These are phyloP conservation scores for Rhizopogon sp. DNA, from an alignment of 768 basidiomycete genomes.

Conservation along the genomic window DNA sequence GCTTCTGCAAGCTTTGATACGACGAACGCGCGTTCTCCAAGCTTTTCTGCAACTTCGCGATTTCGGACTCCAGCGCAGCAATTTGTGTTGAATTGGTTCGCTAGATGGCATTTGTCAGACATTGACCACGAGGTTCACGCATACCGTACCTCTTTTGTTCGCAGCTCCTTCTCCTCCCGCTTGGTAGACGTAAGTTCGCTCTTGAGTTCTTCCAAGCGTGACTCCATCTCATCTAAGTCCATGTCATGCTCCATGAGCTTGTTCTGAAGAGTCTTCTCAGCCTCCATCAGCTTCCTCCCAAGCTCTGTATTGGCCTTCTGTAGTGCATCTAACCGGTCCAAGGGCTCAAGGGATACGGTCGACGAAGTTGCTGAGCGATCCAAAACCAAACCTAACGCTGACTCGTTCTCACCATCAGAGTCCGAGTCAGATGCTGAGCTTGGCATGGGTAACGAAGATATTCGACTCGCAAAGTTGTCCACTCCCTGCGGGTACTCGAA, in stretches of 20 bases:
- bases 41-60: conserved; percentile 66
- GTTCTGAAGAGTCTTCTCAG: conserved; percentile 61
- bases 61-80: conserved; percentile 67
- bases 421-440: conserved; percentile 38
- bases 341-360: conserved; percentile 62
- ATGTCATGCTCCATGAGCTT: conserved; percentile 73
- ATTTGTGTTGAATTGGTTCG: conserved; percentile 66
- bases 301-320: conserved; percentile 72
- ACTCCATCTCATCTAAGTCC: conserved; percentile 80
- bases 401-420: conserved; percentile 47
- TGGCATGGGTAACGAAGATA: conserved; percentile 59
- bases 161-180: conserved; percentile 89
- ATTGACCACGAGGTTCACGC: conserved; percentile 1
- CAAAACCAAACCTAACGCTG: conserved; percentile 51
- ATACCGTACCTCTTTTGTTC: conserved; percentile 70
- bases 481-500: conserved; percentile 32
- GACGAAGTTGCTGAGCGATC: conserved; percentile 58
- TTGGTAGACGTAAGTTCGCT: conserved; percentile 76
- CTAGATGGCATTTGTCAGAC: conserved; percentile 27
- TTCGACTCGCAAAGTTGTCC: conserved; percentile 39
- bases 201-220: conserved; percentile 68
- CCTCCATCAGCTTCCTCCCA: conserved; percentile 68
- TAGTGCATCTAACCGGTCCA: conserved; percentile 70
- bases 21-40: conserved; percentile 70
- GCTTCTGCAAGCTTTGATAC: conserved; percentile 75